Base-by-base conservation (phyloP, 768 basidiomycete genomes). In the Pisolithus orientalis region DNA sequence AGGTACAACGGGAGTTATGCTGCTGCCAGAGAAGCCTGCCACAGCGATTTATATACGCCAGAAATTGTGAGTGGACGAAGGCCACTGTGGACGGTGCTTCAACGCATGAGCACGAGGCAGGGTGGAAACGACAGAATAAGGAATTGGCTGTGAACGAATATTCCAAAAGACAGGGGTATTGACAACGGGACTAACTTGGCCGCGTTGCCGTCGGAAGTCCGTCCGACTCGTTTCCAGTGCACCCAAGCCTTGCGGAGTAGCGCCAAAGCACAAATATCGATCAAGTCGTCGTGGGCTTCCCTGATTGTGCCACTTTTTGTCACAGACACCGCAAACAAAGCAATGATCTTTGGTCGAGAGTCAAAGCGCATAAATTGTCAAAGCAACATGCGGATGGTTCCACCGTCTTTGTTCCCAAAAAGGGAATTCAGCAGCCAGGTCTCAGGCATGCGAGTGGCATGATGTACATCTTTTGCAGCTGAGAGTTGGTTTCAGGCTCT, bases 61-160 rank as follows among this genome's bases (percentile, higher is more conserved):
- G 51, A 52, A n/a, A 5, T 28, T 53, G 51, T 51, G 52, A 57
- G 64, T 67, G 66, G 63, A 62, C 65, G 52, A 14, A 44, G 29
- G 38, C 51, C 47, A 56, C 58, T 54, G 56, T 54, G 50, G 58
- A 57, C 27, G 52, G 39, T 13, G 49, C 39, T 62, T 66, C 62
- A 56, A 44, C 32, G 47, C 65, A 65, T 62, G 65, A 67, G 65
- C 65, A 65, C 63, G 65, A 67, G 65, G 59, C 59, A 16, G 51
- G 38, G 14, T 10, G 43, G 53, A 21, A 38, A 14, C 38, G 44
- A 43, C 56, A 58, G 34, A 38, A 45, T 40, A 17, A 29, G 34
- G 4, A 34, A 48, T 34, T 47, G 56, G 46, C 32, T 24, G 21
- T 57, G 50, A 43, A 16, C n/a, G 37, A 28, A 29, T 25, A 39